Base-by-base conservation (phyloP, 495 filamentous ascomycete genomes). In the Hypoxylon subgilvum region DNA sequence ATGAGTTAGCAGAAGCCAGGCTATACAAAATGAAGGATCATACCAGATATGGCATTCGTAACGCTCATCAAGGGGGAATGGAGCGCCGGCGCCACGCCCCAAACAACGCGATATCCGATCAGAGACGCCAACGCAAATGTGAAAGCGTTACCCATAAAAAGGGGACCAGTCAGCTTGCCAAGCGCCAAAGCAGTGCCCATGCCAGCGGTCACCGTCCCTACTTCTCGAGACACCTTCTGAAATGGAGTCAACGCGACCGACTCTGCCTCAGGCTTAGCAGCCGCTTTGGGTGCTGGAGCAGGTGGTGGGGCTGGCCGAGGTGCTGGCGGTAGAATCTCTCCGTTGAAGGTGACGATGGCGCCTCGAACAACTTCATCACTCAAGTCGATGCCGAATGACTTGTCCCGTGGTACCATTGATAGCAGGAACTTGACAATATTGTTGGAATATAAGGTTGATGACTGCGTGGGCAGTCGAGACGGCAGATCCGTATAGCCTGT, bases 1-100 rank as follows among this genome's bases (percentile, higher is more conserved):
- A 22, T 63, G 73, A 74, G 76, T 49, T 18, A 51, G 4, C n/a
- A 16, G 2, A 13, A 66, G 17, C 61, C 46, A 13, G 9, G 10
- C 17, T 9, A 48, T 36, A 65, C 8, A 0, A 23, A 10, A 8
- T n/a, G n/a, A n/a, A n/a, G n/a, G n/a, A 16, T n/a, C 64, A 32
- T 55, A 69, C 86, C 89, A 30, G 87, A 90, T 57, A 93, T 93
- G 16, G 89, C 89, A 70, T 93, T 93, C 19, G 89, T 93, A 18
- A 93, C 89, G 52, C 84, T 88, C 89, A 93, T 93, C 10, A 93
- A 74, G 0, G 89, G 89, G 6, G 87, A 89, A 64, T 93, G 89
- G 13, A 93, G 78, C 17, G 89, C 87, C 6, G 89, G 88, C 0
- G 72, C 69, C 8, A 92, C 88, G 35, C 87, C 87, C 88, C 89